These are phyloP conservation scores for Hymenoscyphus fructigenus DNA, from an alignment of 2,329 filamentous ascomycete species.

Conservation along the genomic window DNA sequence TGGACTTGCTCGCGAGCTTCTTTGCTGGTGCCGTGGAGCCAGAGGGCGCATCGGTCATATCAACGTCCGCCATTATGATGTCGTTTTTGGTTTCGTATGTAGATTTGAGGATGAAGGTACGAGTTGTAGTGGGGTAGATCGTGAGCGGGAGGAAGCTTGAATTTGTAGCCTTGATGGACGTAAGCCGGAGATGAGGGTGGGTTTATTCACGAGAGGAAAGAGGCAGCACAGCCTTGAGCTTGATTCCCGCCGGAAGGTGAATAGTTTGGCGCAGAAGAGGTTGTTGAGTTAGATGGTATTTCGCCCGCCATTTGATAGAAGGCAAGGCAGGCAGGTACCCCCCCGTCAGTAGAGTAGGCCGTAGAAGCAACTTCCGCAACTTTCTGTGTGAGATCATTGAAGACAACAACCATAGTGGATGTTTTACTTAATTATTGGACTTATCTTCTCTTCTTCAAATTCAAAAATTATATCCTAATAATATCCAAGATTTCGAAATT, in stretches of 20 bases:
- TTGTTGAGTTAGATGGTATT: conserved; percentile 1
- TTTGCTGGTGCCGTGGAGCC: conserved; percentile 53
- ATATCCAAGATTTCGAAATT: no score
- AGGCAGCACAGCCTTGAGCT: neutral
- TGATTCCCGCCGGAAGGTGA: neutral
- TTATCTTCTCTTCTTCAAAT: neutral
- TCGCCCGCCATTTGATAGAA: neutral
- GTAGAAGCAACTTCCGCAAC: neutral
- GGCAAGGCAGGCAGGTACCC: neutral
- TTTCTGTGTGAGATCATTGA: neutral
- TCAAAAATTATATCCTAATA: no score
- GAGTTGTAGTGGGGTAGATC: neutral
- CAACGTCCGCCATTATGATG: conserved; percentile 80
- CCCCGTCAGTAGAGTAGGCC: neutral
- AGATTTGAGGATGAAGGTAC: neutral
- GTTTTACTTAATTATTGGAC: neutral
- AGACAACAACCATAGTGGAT: neutral
- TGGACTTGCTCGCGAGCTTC: conserved; percentile 48
- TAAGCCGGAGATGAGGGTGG: neutral
- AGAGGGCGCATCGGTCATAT: conserved; percentile 85
- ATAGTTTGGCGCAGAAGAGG: neutral
- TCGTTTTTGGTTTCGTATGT: neutral
- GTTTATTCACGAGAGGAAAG: neutral
- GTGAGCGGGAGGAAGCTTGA: neutral
- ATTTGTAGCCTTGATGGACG: neutral